Conservation (phyloP, 2,329 filamentous ascomycete species). For the Sarocladiaceae sp. region DNA sequence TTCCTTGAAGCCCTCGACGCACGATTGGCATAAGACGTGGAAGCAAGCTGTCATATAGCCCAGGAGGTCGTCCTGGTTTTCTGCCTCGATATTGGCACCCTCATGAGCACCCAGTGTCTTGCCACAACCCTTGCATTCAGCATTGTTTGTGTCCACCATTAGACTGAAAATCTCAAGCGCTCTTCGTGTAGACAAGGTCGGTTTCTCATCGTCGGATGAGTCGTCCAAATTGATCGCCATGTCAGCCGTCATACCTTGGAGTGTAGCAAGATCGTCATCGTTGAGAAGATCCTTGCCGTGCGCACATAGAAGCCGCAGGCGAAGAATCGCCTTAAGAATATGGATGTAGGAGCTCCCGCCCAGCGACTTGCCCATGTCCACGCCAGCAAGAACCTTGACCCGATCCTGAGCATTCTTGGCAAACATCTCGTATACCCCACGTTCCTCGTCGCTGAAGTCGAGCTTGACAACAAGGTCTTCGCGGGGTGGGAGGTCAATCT, state of each 20-base stretch:
- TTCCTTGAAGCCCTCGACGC: constrained; percentile 55
- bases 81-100: constrained; percentile 49
- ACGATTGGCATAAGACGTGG: constrained; percentile 74
- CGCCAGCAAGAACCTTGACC: constrained; percentile 64
- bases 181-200: constrained; percentile 58
- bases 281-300: constrained; percentile 89
- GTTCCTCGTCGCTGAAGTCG: constrained; percentile 70
- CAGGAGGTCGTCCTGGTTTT: constrained; percentile 57
- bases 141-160: constrained; percentile 74
- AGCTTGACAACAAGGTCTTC: constrained; percentile 68
- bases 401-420: constrained; percentile 73
- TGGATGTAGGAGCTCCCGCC: constrained; percentile 89
- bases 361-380: constrained; percentile 54
- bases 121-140: constrained; percentile 65
- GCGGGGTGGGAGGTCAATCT: constrained; percentile 72
- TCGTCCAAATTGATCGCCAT: constrained; percentile 87
- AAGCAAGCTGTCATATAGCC: constrained; percentile 82
- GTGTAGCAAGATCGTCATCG: constrained; percentile 71
- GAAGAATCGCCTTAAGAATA: constrained; percentile 84
- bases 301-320: constrained; percentile 83
- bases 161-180: constrained; percentile 82
- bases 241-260: constrained; percentile 75
- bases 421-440: constrained; percentile 76
- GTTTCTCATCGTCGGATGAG: constrained; percentile 56
- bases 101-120: constrained; percentile 54